Evolutionary conservation across 257 asterid genomes (phyloP).

Genomic region (Leonotis leonurus): DNA sequence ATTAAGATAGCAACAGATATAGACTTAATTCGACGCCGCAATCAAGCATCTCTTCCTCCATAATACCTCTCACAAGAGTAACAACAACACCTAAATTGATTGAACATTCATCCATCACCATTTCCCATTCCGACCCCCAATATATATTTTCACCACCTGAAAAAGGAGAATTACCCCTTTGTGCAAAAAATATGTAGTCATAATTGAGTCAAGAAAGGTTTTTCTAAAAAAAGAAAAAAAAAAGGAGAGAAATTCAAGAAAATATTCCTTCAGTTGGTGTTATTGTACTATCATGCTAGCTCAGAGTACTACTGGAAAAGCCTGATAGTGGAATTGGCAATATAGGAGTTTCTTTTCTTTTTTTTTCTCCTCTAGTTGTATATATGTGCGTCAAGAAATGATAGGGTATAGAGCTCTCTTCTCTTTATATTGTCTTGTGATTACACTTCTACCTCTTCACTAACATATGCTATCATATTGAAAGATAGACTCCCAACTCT

Average conservation of each 20-base stretch:
- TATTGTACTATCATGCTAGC: constrained; percentile 11
- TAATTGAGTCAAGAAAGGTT: background rate
- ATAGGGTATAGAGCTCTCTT: background rate
- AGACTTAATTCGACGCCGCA: constrained; percentile 12
- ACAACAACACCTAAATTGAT: constrained; percentile 19
- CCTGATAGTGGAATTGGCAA: background rate
- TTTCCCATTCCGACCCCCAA: too few relatives aligned
- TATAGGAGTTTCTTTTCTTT: background rate
- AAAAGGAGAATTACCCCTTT: background rate
- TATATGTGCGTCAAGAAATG: background rate
- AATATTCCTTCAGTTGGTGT: background rate
- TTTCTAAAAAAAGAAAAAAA: background rate
- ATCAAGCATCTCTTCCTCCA: constrained; percentile 12
- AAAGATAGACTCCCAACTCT: background rate
- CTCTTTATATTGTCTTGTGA: constrained; percentile 33
- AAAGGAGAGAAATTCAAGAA: too few relatives aligned
- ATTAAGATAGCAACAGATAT: background rate
- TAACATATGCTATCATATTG: background rate
- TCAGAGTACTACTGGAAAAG: constrained; percentile 1
- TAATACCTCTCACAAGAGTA: constrained; percentile 13
- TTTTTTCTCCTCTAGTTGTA: background rate
- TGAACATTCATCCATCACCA: background rate
- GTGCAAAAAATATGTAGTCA: constrained; percentile 24
- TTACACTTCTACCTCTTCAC: constrained; percentile 2
- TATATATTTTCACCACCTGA: background rate